Conservation (phyloP, 2,329 filamentous ascomycete genomes). For the Chaetomiaceae sp. region DNA sequence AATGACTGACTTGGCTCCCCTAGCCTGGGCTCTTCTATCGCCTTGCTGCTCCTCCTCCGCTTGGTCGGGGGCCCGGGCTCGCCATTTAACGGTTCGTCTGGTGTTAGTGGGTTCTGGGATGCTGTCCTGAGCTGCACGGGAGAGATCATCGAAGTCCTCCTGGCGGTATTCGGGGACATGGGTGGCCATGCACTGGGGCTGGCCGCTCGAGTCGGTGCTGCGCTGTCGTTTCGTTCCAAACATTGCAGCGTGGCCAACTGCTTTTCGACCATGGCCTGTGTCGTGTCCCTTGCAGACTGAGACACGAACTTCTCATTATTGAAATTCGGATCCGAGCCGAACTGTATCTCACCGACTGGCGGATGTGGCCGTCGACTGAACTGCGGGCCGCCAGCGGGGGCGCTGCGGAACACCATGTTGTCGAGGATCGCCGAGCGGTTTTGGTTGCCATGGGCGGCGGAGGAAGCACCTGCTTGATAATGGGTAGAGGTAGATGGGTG, state of each 20-base stretch:
- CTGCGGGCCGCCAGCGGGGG: conserved; percentile 29
- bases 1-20: neutral
- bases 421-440: conserved; percentile 32
- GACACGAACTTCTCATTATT: conserved; percentile 55
- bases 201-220: conserved; percentile 54
- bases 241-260: conserved; percentile 55
- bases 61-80: neutral
- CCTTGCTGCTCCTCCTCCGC: conserved; percentile 10
- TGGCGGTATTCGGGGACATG: conserved; percentile 21
- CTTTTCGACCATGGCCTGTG: conserved; percentile 52
- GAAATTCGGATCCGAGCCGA: conserved; percentile 67
- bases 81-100: neutral
- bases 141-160: conserved; percentile 11
- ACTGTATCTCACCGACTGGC: conserved; percentile 48
- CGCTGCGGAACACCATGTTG: conserved; percentile 34
- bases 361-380: conserved; percentile 18
- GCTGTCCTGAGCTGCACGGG: neutral
- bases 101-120: neutral
- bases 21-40: neutral
- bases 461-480: too few relatives aligned
- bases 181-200: conserved; percentile 42
- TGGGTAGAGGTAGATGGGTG: too few relatives aligned
- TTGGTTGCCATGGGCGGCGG: too few relatives aligned
- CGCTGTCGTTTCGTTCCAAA: conserved; percentile 54
- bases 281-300: conserved; percentile 51